These are phyloP conservation scores for Fusarium temperatum DNA, from an alignment of 2,329 filamentous ascomycete genomes.

Conservation along the genomic window DNA sequence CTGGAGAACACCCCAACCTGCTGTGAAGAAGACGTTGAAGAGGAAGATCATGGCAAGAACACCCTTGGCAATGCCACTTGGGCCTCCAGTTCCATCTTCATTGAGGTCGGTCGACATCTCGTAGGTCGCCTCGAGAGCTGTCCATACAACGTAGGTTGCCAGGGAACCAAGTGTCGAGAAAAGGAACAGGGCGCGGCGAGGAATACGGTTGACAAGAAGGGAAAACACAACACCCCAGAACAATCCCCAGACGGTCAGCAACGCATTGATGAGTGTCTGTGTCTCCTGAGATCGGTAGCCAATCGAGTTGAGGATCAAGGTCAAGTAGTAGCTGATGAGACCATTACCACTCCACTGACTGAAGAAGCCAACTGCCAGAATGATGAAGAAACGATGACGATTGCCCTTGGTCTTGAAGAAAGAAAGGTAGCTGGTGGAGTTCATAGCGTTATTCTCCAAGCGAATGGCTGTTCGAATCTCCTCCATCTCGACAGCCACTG, in stretches of 20 bases:
- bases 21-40: slow-evolving; percentile 12
- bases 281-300: slow-evolving; percentile 13
- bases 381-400: slow-evolving; percentile 14
- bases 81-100: slow-evolving; percentile 4
- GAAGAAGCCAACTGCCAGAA: slow-evolving; percentile 4
- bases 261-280: not conserved
- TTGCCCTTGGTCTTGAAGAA: slow-evolving; percentile 19
- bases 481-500: slow-evolving; percentile 7
- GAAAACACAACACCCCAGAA: slow-evolving; percentile 14
- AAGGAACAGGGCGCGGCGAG: slow-evolving; percentile 1
- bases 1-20: slow-evolving; percentile 13
- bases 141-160: slow-evolving; percentile 6
- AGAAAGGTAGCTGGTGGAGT: not conserved
- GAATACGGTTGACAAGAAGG: slow-evolving; percentile 3
- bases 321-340: slow-evolving; percentile 11
- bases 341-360: slow-evolving; percentile 17
- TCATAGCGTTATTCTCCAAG: slow-evolving; percentile 7
- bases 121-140: not conserved
- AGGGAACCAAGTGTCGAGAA: slow-evolving; percentile 4
- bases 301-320: slow-evolving; percentile 12
- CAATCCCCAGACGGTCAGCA: not conserved
- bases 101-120: slow-evolving; percentile 12
- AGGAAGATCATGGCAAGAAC: slow-evolving; percentile 19
- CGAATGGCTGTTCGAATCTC: slow-evolving; percentile 10
- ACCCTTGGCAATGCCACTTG: slow-evolving; percentile 1